Evolutionary conservation across 1,284 basidiomycete species (phyloP).

Genomic region (Ceratobasidium sp.): DNA sequence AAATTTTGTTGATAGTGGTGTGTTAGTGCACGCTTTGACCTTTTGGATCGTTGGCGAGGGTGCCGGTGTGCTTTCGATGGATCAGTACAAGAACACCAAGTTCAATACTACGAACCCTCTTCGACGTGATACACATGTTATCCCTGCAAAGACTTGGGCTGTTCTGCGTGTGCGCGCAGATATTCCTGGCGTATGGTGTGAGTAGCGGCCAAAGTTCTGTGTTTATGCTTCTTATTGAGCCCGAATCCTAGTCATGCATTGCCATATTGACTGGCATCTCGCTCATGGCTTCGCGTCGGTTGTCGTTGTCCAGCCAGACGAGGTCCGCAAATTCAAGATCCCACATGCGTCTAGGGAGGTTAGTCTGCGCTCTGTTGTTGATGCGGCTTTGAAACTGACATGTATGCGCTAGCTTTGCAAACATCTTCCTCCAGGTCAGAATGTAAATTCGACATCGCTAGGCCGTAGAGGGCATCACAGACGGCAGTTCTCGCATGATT

Average conservation of each 20-base stretch:
- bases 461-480: background rate
- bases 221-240: background rate
- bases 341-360: background rate
- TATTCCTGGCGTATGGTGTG: no score
- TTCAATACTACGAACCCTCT: conserved; percentile 56
- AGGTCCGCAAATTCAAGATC: conserved; percentile 3
- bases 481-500: conserved; percentile 5
- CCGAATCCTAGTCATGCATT: conserved; percentile 19
- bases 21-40: conserved; percentile 51
- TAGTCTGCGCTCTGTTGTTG: background rate
- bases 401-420: conserved; percentile 29
- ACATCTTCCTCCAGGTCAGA: conserved; percentile 7
- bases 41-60: conserved; percentile 56
- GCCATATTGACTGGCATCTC: conserved; percentile 39
- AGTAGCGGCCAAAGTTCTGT: background rate
- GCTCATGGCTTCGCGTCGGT: conserved; percentile 24
- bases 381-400: background rate
- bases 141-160: conserved; percentile 52
- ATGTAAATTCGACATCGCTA: conserved; percentile 7
- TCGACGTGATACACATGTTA: conserved; percentile 58
- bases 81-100: conserved; percentile 38
- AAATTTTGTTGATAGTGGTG: background rate
- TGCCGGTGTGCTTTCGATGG: conserved; percentile 51
- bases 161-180: conserved; percentile 54
- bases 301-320: conserved; percentile 19